These are phyloP conservation scores for Neonectria faginata DNA, from an alignment of 2,329 filamentous ascomycete genomes.

Conservation along the genomic window DNA sequence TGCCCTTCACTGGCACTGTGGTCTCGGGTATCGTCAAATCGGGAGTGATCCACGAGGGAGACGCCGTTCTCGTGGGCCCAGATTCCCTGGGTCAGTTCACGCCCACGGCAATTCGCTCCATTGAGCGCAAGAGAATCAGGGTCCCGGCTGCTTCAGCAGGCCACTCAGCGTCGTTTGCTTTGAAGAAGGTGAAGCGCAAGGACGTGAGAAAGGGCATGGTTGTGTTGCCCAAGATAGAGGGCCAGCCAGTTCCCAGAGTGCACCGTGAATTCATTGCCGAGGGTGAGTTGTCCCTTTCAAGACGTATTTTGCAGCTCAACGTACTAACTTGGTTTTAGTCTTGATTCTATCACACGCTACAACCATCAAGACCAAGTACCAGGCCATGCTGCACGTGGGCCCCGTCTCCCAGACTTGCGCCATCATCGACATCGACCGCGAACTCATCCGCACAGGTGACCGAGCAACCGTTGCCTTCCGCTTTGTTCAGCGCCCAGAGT, in stretches of 20 bases:
- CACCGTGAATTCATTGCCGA: slow-evolving; percentile 83
- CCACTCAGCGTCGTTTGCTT: slow-evolving; percentile 90
- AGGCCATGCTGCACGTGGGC: slow-evolving; percentile 97
- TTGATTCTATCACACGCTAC: slow-evolving; percentile 95
- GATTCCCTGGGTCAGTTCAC: slow-evolving; percentile 92
- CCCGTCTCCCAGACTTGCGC: slow-evolving; percentile 95
- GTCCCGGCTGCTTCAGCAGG: slow-evolving; percentile 91
- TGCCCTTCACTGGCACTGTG: slow-evolving; percentile 96
- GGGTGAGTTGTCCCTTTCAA: slow-evolving; percentile 57
- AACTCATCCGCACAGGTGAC: slow-evolving; percentile 93
- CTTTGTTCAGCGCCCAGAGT: slow-evolving; percentile 95
- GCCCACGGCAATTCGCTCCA: slow-evolving; percentile 87
- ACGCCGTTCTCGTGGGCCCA: slow-evolving; percentile 87
- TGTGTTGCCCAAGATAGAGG: slow-evolving; percentile 85
- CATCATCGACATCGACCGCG: slow-evolving; percentile 97
- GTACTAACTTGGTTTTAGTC: slow-evolving; percentile 62
- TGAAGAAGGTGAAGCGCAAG: slow-evolving; percentile 88
- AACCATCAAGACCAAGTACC: slow-evolving; percentile 96
- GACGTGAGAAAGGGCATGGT: slow-evolving; percentile 99
- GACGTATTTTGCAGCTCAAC: too few relatives aligned
- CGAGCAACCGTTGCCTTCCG: slow-evolving; percentile 93
- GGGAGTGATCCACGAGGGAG: slow-evolving; percentile 89
- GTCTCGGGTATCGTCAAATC: slow-evolving; percentile 94
- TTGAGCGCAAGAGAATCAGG: slow-evolving; percentile 91
- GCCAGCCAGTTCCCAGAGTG: slow-evolving; percentile 76